Base-by-base conservation (phyloP, 169 alveolate genomes). In the Toxoplasma gondii region DNA sequence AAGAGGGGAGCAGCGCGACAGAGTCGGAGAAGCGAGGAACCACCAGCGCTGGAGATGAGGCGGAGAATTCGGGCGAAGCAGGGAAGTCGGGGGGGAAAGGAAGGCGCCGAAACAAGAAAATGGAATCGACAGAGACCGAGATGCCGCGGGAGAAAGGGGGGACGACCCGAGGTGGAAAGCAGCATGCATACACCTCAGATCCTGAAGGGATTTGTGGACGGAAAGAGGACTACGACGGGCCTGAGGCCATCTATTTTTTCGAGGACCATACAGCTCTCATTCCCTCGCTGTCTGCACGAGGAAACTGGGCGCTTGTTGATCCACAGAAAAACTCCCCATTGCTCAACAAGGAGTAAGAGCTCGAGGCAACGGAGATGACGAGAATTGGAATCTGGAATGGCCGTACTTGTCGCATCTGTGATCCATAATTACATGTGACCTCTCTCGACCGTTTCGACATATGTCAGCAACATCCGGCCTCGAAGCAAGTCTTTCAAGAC, bases 201-300 rank as follows among this genome's bases (percentile, higher is more conserved):
- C 41, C 69, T 17, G 41, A 43, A 0, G 90, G 90, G 31, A 43
- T 82, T 0, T 82, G 53, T 41, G 90, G 90, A 64, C 90, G 86
- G 10, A 78, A 82, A 44, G 44, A 36, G 39, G 49, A 16, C 84
- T 82, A 82, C 90, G 90, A 36, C n/a, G 90, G 90, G 5, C 69
- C 90, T 31, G 90, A 82, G 64, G 64, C 67, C n/a, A 41, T 41
- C n/a, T 82, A 31, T 24, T 43, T 82, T 31, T 82, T 41, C 64
- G 90, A 82, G 41, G 90, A 82, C 36, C 90, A 82, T 49, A 82
- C 90, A 24, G 90, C 90, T 12, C n/a, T 82, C 41, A 82, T 82
- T 82, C 90, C 90, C 12, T 82, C 90, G 5, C 90, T 82, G 44
- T 82, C 67, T 31, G 90, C 90, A 19, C 7, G 90, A 36, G 90